Percentiles rank a stretch among this genome's conserved stretches.
Conservation (phyloP, 768 basidiomycete genomes). For the Hypsizygus marmoreus region DNA sequence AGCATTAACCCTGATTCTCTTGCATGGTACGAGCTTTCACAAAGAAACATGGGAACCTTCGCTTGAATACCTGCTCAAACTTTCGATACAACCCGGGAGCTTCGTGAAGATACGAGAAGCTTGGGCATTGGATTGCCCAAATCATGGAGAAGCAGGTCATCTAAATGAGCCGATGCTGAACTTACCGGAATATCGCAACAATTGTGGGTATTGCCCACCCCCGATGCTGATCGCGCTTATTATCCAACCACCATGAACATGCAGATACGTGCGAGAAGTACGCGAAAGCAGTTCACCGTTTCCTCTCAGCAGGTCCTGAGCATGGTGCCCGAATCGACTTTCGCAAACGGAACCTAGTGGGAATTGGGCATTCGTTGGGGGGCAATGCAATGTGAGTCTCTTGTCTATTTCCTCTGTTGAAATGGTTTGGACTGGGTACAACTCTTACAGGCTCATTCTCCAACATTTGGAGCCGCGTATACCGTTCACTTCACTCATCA, state of each 20-base stretch:
- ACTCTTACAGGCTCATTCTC: conserved; percentile 47
- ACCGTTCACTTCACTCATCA: conserved; percentile 51
- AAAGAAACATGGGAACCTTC: conserved; percentile 76
- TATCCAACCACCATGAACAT: conserved; percentile 3
- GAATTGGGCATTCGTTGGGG: conserved; percentile 70
- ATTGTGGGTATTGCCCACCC: conserved; percentile 39
- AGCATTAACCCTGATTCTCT: conserved; percentile 57
- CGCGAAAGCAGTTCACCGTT: conserved; percentile 57
- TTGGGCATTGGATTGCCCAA: conserved; percentile 73
- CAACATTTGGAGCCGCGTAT: conserved; percentile 48
- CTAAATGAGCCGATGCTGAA: conserved; percentile 53
- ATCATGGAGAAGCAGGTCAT: conserved; percentile 63
- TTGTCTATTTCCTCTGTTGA: neutral
- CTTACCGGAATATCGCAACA: conserved; percentile 42
- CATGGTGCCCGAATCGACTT: conserved; percentile 49
- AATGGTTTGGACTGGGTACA: neutral
- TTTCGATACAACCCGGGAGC: conserved; percentile 21
- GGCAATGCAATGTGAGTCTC: conserved; percentile 62
- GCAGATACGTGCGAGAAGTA: conserved; percentile 68
- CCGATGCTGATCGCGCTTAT: conserved; percentile 6
- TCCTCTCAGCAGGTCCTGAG: conserved; percentile 45
- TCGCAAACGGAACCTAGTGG: conserved; percentile 50
- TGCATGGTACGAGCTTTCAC: conserved; percentile 74
- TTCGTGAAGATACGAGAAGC: conserved; percentile 51
- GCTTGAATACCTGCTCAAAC: conserved; percentile 47